Evolutionary conservation across 495 filamentous ascomycete species (phyloP), one percentile per base, ranked within the genome.

Genomic region (Xylaria venustula): DNA sequence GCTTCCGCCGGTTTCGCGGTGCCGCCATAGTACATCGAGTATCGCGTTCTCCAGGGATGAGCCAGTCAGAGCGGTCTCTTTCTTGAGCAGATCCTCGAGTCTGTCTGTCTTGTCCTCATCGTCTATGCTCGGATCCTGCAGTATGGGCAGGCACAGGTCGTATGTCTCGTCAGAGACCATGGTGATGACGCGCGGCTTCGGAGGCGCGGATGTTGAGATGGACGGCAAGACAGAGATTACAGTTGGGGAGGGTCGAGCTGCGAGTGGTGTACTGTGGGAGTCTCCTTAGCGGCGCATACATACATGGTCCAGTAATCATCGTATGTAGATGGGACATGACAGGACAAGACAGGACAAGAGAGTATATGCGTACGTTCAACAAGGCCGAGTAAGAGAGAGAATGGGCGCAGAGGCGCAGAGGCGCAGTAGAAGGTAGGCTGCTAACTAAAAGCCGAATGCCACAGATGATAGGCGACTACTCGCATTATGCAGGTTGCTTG

Each of bases 81-180:
- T 87, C 73, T 86, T 87, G 61, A 98, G 79, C 20, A 96, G 80
- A 63, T 93, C 90, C 71, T 96, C 92, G 51, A 97, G 79, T 75
- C 88, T 92, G 73, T 99, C 95, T 2, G 88, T 90, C 79, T 92
- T 95, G 62, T 98, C 95, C 71, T 99, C 95, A 66, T 98, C 95
- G 63, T 96, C 91, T 23, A 97, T 77, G 54, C 75, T 80, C 60
- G 85, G 75, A 73, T 97, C 90, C 75, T 93, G 87, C 46, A 99
- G 87, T 70, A 97, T 81, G 30, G 91, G 89, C 62, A 96, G 86
- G 71, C 91, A 97, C 61, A 90, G 82, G 70, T 96, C 94, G 77
- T 94, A 93, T 17, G 93, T 84, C 60, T 91, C 88, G 75, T 99
- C 94, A 56, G 92, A 88, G 30, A 96, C 87, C 95, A 98, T 98